A percentile compares a stretch with the other conserved stretches of the same genome.
Evolutionary conservation across 1,284 basidiomycete genomes (phyloP).

Genomic region (Apiotrichum veenhuisii): DNA sequence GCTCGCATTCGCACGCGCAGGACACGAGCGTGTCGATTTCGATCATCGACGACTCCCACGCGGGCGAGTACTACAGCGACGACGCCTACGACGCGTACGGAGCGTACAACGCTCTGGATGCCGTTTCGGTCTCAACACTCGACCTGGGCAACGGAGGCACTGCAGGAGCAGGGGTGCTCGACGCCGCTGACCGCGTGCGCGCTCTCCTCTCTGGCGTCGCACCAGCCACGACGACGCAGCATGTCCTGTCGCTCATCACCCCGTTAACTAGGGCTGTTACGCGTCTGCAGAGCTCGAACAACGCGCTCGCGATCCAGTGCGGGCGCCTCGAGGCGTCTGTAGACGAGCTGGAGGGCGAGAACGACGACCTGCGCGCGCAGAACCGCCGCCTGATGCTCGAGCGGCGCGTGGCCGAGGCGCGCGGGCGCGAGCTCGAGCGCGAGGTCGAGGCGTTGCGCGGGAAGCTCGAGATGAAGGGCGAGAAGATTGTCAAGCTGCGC

Average conservation of each 20-base stretch:
- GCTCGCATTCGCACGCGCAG: too few species aligned
- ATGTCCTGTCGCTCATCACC: not conserved
- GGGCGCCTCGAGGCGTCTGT: not conserved
- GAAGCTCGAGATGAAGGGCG: not conserved
- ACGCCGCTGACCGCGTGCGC: too few species aligned
- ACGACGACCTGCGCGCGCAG: constrained; percentile 4
- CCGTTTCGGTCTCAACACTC: not conserved
- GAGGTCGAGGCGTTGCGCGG: not conserved
- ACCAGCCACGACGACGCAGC: not conserved
- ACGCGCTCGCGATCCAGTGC: not conserved
- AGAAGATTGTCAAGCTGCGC: not conserved
- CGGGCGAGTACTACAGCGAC: too few species aligned
- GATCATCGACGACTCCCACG: too few species aligned
- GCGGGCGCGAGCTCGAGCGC: not conserved
- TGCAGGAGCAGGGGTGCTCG: too few species aligned
- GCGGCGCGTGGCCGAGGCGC: not conserved
- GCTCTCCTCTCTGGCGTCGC: not conserved
- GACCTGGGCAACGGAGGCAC: not conserved
- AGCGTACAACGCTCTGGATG: not conserved
- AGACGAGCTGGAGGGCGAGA: constrained; percentile 1
- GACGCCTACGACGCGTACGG: too few species aligned
- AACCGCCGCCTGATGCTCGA: constrained; percentile 7
- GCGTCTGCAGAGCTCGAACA: not conserved
- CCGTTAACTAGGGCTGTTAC: not conserved
- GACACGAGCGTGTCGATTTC: not conserved